Evolutionary conservation across 2,329 filamentous ascomycete genomes (phyloP).

Genomic region (Magnaporthiopsis poae): DNA sequence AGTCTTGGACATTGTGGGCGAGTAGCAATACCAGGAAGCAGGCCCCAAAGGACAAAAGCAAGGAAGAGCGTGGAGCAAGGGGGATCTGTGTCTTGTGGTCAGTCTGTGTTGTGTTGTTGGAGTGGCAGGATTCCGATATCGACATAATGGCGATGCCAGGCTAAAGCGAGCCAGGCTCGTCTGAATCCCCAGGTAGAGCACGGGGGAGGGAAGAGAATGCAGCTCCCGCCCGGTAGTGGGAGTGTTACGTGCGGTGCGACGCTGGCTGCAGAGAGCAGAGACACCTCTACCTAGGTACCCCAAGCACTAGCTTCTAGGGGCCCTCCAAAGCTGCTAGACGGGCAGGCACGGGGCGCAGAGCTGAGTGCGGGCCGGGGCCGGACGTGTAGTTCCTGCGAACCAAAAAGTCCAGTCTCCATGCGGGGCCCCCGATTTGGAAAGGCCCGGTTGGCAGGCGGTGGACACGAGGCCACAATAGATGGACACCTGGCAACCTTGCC

Average conservation of each 20-base stretch:
- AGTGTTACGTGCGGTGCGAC: background rate
- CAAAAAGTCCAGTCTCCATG: background rate
- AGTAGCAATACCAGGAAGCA: background rate
- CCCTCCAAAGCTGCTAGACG: background rate
- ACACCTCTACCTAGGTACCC: background rate
- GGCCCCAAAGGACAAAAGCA: background rate
- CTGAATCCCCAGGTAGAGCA: background rate
- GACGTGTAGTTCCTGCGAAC: background rate
- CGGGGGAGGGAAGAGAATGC: background rate
- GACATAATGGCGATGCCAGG: background rate
- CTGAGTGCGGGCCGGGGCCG: background rate
- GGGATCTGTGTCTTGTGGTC: background rate
- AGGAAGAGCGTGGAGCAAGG: background rate
- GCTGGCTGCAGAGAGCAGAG: background rate
- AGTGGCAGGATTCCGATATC: background rate
- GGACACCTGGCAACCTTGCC: background rate
- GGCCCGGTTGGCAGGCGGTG: background rate
- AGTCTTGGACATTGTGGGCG: conserved; percentile 37
- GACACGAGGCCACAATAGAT: background rate
- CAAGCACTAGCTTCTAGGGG: background rate
- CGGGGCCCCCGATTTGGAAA: background rate
- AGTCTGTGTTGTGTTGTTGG: background rate
- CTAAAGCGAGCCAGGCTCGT: background rate
- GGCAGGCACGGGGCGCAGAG: background rate
- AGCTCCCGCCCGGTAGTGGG: background rate